Evolutionary conservation across 768 basidiomycete species (phyloP).

Genomic region (Trichaptum fuscoviolaceum): DNA sequence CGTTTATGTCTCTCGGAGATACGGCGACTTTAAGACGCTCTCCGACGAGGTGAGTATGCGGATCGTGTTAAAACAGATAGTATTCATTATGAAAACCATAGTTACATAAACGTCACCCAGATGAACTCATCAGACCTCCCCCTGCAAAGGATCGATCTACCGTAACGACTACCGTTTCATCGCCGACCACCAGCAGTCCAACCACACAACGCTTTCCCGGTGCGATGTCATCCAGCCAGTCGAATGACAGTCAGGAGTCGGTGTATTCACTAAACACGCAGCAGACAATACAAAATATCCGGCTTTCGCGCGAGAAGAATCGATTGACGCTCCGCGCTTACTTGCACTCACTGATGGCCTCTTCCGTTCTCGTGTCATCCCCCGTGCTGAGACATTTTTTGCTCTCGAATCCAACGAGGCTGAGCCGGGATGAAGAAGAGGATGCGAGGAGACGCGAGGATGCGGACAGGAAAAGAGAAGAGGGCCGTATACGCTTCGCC

Average conservation of each 20-base stretch:
- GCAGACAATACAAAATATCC: slow-evolving; percentile 19
- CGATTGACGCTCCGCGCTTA: slow-evolving; percentile 90
- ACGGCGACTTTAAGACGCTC: slow-evolving; percentile 92
- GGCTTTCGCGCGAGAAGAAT: slow-evolving; percentile 89
- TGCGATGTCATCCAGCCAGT: neutral
- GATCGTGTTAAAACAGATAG: slow-evolving; percentile 6
- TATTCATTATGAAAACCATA: slow-evolving; percentile 27
- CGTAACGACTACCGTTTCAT: slow-evolving; percentile 29
- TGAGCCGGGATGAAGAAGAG: slow-evolving; percentile 68
- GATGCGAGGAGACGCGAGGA: slow-evolving; percentile 82
- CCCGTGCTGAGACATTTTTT: slow-evolving; percentile 86
- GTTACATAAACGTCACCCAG: slow-evolving; percentile 85
- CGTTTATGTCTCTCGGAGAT: slow-evolving; percentile 84
- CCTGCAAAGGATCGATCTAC: slow-evolving; percentile 85
- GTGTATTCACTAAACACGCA: neutral
- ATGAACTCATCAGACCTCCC: slow-evolving; percentile 73
- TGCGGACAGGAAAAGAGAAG: slow-evolving; percentile 82
- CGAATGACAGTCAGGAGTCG: neutral
- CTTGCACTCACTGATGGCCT: slow-evolving; percentile 72
- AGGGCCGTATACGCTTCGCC: slow-evolving; percentile 80
- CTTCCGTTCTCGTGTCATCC: slow-evolving; percentile 71
- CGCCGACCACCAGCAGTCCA: slow-evolving; percentile 15
- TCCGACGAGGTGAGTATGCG: slow-evolving; percentile 59
- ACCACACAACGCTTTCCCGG: slow-evolving; percentile 1
- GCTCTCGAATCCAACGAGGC: slow-evolving; percentile 62